These are phyloP conservation scores for Rugonectria rugulosa DNA, from an alignment of 2,329 filamentous ascomycete species.

Conservation along the genomic window DNA sequence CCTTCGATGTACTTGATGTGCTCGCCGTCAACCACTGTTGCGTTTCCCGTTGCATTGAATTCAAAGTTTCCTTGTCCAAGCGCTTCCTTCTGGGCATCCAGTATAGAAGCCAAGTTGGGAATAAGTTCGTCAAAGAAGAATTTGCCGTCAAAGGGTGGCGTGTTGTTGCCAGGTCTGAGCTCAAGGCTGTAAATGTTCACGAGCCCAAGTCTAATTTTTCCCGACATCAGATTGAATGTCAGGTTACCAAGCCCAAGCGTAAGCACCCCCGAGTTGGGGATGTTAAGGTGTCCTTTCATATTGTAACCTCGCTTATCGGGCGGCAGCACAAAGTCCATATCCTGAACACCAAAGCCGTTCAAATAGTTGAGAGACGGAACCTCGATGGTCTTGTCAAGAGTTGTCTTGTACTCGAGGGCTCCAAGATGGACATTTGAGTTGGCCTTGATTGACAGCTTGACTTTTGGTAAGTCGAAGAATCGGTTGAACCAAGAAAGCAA, in stretches of 20 bases:
- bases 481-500: constrained; percentile 48
- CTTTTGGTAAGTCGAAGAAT: constrained; percentile 48
- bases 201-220: constrained; percentile 49
- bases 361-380: constrained; percentile 50
- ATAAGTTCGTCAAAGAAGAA: constrained; percentile 51
- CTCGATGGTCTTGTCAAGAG: constrained; percentile 52
- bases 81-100: constrained; percentile 46
- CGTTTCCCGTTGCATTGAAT: constrained; percentile 51
- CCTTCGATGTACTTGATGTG: constrained; percentile 54
- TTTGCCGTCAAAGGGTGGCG: constrained; percentile 48
- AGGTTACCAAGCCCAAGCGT: constrained; percentile 55
- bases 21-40: constrained; percentile 50
- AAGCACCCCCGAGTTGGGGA: constrained; percentile 55
- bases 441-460: constrained; percentile 49
- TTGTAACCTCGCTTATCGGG: constrained; percentile 51
- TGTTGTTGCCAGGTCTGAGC: constrained; percentile 54
- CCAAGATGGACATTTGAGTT: constrained; percentile 49
- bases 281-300: constrained; percentile 50
- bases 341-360: constrained; percentile 47
- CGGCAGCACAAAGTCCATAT: constrained; percentile 49
- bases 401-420: constrained; percentile 45
- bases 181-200: constrained; percentile 48
- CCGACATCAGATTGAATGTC: constrained; percentile 52
- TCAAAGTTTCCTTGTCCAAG: constrained; percentile 50
- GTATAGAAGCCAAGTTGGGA: constrained; percentile 50